A percentile compares a stretch with the other conserved stretches of the same genome.
Conservation (phyloP, 306 rosid genomes). For the Quillaja saponaria region DNA sequence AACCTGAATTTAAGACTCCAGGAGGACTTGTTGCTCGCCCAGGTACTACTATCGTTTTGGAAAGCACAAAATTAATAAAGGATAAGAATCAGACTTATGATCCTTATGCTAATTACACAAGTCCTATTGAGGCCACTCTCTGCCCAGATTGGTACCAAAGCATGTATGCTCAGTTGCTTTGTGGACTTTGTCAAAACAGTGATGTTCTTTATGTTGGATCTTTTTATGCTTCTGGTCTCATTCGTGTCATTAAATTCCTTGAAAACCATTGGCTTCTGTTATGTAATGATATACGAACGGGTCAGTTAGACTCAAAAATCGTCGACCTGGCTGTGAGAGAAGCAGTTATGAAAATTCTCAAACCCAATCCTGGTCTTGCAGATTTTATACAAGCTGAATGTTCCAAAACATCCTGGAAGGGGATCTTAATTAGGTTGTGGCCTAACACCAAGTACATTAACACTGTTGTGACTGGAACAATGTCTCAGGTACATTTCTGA, state of each 20-base stretch:
- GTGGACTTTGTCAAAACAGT: constrained; percentile 50
- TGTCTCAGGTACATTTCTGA: constrained; percentile 65
- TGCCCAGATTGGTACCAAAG: constrained; percentile 60
- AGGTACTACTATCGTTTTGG: constrained; percentile 51
- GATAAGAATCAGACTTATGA: constrained; percentile 30
- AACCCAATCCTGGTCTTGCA: constrained; percentile 52
- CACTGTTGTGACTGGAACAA: constrained; percentile 68
- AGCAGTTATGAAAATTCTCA: constrained; percentile 45
- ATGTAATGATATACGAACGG: constrained; percentile 48
- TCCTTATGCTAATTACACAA: constrained; percentile 52
- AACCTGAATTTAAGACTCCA: constrained; percentile 50
- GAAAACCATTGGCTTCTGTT: constrained; percentile 49
- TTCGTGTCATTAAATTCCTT: constrained; percentile 58
- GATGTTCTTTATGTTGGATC: constrained; percentile 65
- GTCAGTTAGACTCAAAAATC: constrained; percentile 40
- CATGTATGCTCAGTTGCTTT: constrained; percentile 67
- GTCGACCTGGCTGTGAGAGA: constrained; percentile 44
- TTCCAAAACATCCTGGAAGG: constrained; percentile 47
- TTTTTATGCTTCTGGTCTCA: constrained; percentile 68
- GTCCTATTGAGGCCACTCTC: constrained; percentile 54
- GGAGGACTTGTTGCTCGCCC: constrained; percentile 58
- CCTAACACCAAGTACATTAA: constrained; percentile 63
- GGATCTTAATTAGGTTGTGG: constrained; percentile 58
- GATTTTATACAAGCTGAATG: constrained; percentile 47
- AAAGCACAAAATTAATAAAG: constrained; percentile 53